Evolutionary conservation across 768 basidiomycete species (phyloP).

Genomic region (Crassisporium funariophilum): DNA sequence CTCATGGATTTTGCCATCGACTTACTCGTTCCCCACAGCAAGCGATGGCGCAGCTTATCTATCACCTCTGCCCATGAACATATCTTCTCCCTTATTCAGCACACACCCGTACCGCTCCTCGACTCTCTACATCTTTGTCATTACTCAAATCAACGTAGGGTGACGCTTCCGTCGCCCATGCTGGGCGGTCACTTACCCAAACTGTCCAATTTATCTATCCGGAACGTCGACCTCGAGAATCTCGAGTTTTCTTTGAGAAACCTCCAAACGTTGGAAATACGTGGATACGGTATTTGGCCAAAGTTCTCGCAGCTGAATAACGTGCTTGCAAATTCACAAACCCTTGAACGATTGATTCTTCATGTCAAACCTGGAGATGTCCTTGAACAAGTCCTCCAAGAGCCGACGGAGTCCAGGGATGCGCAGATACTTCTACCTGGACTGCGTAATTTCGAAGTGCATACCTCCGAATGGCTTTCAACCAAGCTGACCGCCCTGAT

Average conservation of each 20-base stretch:
- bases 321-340: slow-evolving; percentile 23
- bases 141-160: slow-evolving; percentile 22
- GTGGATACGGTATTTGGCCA: slow-evolving; percentile 34
- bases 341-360: slow-evolving; percentile 24
- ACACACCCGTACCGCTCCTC: slow-evolving; percentile 23
- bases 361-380: slow-evolving; percentile 29
- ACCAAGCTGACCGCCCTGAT: slow-evolving; percentile 23
- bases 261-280: slow-evolving; percentile 30
- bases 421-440: slow-evolving; percentile 27
- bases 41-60: slow-evolving; percentile 28
- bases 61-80: slow-evolving; percentile 24
- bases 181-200: slow-evolving; percentile 23
- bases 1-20: slow-evolving; percentile 24
- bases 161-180: slow-evolving; percentile 18
- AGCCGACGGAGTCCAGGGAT: slow-evolving; percentile 3
- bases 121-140: slow-evolving; percentile 25
- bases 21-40: slow-evolving; percentile 27
- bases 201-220: slow-evolving; percentile 26
- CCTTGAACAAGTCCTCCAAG: slow-evolving; percentile 21
- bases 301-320: slow-evolving; percentile 21
- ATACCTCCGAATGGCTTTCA: slow-evolving; percentile 35
- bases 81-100: slow-evolving; percentile 25
- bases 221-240: slow-evolving; percentile 28
- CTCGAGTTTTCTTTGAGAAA: slow-evolving; percentile 20
- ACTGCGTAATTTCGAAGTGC: slow-evolving; percentile 23